Evolutionary conservation across 1,139 yeast species (phyloP).

Genomic region (Nakaseomyces uthaithaninus): DNA sequence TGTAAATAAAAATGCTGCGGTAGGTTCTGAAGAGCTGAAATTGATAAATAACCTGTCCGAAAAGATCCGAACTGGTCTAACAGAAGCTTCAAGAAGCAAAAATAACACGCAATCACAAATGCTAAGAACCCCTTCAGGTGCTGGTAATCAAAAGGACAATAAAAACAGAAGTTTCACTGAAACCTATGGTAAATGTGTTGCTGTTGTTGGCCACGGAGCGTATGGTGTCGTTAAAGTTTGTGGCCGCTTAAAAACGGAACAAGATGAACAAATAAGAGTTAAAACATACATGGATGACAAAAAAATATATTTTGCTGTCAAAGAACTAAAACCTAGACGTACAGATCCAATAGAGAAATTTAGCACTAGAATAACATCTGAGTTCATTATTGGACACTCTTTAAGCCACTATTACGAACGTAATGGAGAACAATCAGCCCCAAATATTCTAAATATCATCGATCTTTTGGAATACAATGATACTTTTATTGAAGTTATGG

Average conservation of each 20-base stretch:
- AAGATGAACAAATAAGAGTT: conserved; percentile 21
- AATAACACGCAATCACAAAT: conserved; percentile 4
- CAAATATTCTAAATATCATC: conserved; percentile 57
- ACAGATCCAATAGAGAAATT: conserved; percentile 49
- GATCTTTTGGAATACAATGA: conserved; percentile 52
- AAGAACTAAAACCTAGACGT: conserved; percentile 46
- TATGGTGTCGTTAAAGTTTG: conserved; percentile 56
- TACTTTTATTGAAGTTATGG: conserved; percentile 66
- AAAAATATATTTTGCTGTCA: conserved; percentile 51
- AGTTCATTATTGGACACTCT: conserved; percentile 63
- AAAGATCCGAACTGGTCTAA: conserved; percentile 28
- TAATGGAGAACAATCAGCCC: conserved; percentile 29
- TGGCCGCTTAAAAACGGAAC: conserved; percentile 33
- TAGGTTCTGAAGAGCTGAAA: conserved; percentile 45
- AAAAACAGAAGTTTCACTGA: conserved; percentile 33
- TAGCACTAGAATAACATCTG: conserved; percentile 60
- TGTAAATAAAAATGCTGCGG: conserved; percentile 39
- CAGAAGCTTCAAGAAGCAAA: conserved; percentile 1
- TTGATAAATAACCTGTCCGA: conserved; percentile 42
- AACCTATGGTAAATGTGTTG: conserved; percentile 52
- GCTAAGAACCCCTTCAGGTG: conserved; percentile 14
- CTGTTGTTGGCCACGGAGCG: conserved; percentile 57
- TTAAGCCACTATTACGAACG: conserved; percentile 37
- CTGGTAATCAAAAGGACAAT: not conserved
- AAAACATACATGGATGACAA: conserved; percentile 20